These are phyloP conservation scores for Suillus subaureus DNA, from an alignment of 768 basidiomycete genomes.

Conservation along the genomic window DNA sequence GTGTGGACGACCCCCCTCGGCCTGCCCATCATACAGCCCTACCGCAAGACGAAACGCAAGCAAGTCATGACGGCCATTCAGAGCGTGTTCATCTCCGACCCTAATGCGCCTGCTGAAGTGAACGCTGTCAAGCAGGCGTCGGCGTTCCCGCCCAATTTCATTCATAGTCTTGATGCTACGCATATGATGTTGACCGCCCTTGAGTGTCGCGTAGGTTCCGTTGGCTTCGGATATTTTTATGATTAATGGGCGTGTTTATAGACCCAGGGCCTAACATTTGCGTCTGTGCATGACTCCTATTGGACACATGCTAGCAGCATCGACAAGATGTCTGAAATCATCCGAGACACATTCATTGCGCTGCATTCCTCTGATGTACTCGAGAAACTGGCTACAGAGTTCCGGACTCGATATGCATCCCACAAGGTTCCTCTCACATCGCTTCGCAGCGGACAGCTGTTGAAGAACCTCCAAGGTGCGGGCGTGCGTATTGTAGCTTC, in stretches of 20 bases:
- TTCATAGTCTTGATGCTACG: slow-evolving; percentile 96
- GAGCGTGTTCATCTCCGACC: slow-evolving; percentile 89
- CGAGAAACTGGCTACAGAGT: slow-evolving; percentile 72
- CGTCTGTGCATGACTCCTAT: slow-evolving; percentile 98
- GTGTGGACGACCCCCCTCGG: slow-evolving; percentile 98
- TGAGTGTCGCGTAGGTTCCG: slow-evolving; percentile 70
- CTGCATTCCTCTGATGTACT: slow-evolving; percentile 90
- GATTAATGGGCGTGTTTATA: slow-evolving; percentile 30
- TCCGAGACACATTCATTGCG: slow-evolving; percentile 92
- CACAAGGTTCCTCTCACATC: slow-evolving; percentile 64
- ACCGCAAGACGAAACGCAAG: slow-evolving; percentile 79
- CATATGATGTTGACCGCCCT: slow-evolving; percentile 98
- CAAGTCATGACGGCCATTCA: slow-evolving; percentile 86
- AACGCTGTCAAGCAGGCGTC: slow-evolving; percentile 87
- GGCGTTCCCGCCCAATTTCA: slow-evolving; percentile 99
- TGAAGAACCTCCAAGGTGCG: slow-evolving; percentile 44
- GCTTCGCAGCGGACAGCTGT: slow-evolving; percentile 39
- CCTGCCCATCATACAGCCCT: slow-evolving; percentile 94
- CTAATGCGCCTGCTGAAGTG: slow-evolving; percentile 75
- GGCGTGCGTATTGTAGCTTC: slow-evolving; percentile 49
- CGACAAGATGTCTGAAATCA: slow-evolving; percentile 85
- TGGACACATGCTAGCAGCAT: slow-evolving; percentile 94
- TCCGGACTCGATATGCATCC: slow-evolving; percentile 73
- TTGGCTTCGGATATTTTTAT: background rate
- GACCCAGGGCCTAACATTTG: slow-evolving; percentile 80